Conservation (phyloP, 257 asterid species). For the Galeopsis tetrahit region DNA sequence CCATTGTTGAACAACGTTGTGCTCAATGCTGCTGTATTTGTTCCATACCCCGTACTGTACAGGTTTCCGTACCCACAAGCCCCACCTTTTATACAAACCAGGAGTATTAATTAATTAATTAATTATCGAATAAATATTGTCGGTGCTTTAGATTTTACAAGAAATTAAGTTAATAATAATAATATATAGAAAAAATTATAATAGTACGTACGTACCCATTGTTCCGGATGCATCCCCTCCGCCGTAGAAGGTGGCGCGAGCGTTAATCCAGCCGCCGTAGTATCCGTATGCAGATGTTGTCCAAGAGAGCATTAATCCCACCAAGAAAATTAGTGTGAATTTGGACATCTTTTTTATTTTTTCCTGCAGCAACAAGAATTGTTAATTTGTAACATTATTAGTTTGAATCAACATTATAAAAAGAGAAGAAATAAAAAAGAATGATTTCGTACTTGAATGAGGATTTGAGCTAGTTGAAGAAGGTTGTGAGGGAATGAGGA, state of each 20-base stretch:
- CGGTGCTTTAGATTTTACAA: too few species aligned
- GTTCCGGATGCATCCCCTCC: constrained; percentile 98
- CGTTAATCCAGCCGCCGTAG: constrained; percentile 84
- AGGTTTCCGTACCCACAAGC: constrained; percentile 97
- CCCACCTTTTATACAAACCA: too few species aligned
- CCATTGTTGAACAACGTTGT: constrained; percentile 83
- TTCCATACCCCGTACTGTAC: constrained; percentile 84
- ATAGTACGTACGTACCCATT: constrained; percentile 70
- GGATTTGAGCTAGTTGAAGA: constrained; percentile 25
- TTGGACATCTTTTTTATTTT: constrained; percentile 40
- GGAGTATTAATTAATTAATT: background rate
- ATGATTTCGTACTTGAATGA: constrained; percentile 9
- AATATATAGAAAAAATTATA: too few species aligned
- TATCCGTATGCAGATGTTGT: constrained; percentile 49
- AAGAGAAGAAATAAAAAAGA: background rate
- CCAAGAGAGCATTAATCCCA: constrained; percentile 48
- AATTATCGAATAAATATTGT: background rate
- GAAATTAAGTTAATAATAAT: too few species aligned
- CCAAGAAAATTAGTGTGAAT: constrained; percentile 38
- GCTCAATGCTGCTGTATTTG: constrained; percentile 84
- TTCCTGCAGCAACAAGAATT: constrained; percentile 38
- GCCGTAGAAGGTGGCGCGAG: constrained; percentile 93
- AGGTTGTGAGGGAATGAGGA: constrained; percentile 45
- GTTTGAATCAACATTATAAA: background rate
- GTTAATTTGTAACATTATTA: background rate